Conservation (phyloP, 2,329 filamentous ascomycete genomes). For the Ophiocordyceps sinensis region DNA sequence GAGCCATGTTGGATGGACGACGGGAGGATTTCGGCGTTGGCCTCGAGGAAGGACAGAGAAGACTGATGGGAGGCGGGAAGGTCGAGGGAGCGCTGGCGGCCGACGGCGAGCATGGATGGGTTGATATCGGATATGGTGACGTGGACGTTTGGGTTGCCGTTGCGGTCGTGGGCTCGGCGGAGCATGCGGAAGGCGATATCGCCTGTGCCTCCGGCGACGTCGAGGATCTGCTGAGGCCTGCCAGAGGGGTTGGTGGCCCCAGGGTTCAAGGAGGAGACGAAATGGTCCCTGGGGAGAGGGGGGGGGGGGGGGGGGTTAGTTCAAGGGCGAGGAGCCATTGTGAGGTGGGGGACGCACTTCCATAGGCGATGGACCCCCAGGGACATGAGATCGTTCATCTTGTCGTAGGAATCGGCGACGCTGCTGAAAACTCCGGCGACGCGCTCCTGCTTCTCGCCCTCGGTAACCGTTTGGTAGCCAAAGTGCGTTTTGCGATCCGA, state of each 20-base stretch:
- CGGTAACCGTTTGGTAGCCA: slow-evolving; percentile 73
- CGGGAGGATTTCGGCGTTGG: slow-evolving; percentile 70
- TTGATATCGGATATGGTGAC: slow-evolving; percentile 97
- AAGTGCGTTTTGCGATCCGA: slow-evolving; percentile 65
- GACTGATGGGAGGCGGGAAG: slow-evolving; percentile 40
- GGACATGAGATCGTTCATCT: slow-evolving; percentile 99
- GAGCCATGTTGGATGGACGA: slow-evolving; percentile 47
- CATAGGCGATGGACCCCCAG: slow-evolving; percentile 91
- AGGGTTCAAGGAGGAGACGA: slow-evolving; percentile 81
- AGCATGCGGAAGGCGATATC: slow-evolving; percentile 97
- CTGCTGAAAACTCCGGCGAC: slow-evolving; percentile 88
- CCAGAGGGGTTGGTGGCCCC: slow-evolving; percentile 38
- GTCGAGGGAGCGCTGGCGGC: slow-evolving; percentile 57
- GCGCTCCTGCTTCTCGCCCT: slow-evolving; percentile 55
- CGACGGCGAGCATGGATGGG: slow-evolving; percentile 82
- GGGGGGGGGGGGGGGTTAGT: not conserved
- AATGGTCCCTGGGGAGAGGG: slow-evolving; percentile 51
- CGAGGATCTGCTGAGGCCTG: slow-evolving; percentile 60
- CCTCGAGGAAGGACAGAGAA: slow-evolving; percentile 64
- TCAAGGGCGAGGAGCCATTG: not conserved
- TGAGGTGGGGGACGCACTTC: slow-evolving; percentile 41
- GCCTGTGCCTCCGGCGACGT: slow-evolving; percentile 92
- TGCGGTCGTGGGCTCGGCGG: slow-evolving; percentile 72
- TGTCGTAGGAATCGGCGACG: slow-evolving; percentile 87
- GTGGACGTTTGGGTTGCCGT: slow-evolving; percentile 56